Evolutionary conservation across 2,329 filamentous ascomycete genomes (phyloP), one percentile per base, ranked within the genome.

Genomic region (Aureobasidium subglaciale): DNA sequence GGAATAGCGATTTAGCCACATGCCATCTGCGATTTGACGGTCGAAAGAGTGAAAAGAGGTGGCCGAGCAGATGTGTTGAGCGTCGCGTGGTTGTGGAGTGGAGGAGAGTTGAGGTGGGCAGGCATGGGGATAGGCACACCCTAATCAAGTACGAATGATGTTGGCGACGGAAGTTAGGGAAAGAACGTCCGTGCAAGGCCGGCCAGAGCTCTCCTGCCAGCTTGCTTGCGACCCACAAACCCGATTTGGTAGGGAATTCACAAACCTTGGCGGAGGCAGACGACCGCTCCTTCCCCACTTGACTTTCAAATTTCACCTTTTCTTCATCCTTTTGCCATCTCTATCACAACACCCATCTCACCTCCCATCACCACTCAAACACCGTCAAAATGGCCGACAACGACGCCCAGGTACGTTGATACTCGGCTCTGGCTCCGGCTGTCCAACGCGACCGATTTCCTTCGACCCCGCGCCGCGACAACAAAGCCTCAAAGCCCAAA

Each of bases 1-100:
- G 61, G 87, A 85, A 62, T 95, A 83, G 69, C 90, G 86, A 75
- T 96, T 90, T 67, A 95, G 83, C 90, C 90, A 96, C 89, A 95
- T 95, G 48, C 56, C 71, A 52, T 42, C 49, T 40, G 35, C 50
- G 16, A 22, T 42, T 35, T 32, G 10, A 6, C 20, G 20, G 48
- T 15, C 25, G 20, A 32, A 22, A 20, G 25, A n/a, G 48, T n/a
- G 48, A 32, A 41, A 40, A 8, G 20, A 29, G 32, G 35, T 15
- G 54, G 38, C 11, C 27, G 11, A 34, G 9, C 37, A 45, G 58
- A 56, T 4, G 15, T 50, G 42, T 55, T n/a, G n/a, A n/a, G n/a
- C n/a, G 53, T 24, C 16, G 8, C 20, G 25, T 18, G 24, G 29
- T 30, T 30, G 29, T 30, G 29, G 29, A 9, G 40, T n/a, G 11